These are phyloP conservation scores for Thalassiosira mediterranea DNA, from an alignment of 352 stramenopile genomes.

Conservation along the genomic window DNA sequence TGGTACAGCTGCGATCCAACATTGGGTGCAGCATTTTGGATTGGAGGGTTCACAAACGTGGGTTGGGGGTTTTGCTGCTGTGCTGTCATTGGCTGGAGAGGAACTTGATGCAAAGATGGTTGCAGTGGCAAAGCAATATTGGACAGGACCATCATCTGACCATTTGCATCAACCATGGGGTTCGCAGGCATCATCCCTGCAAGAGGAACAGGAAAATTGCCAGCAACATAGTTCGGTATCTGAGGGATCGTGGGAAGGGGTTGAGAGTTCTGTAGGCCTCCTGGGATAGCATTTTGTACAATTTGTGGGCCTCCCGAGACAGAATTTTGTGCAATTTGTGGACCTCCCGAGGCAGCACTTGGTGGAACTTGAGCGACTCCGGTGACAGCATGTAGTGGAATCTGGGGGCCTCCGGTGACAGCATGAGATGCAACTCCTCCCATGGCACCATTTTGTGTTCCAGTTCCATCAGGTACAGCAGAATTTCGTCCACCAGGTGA, in stretches of 20 bases:
- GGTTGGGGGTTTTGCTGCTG: neutral
- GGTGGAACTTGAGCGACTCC: no score
- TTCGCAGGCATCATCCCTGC: constrained; percentile 5
- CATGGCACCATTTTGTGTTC: no score
- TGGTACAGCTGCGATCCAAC: neutral
- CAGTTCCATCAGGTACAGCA: no score
- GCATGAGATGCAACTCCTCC: no score
- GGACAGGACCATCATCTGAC: constrained; percentile 27
- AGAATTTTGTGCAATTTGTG: neutral
- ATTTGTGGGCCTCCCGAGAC: neutral
- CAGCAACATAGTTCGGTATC: constrained; percentile 7
- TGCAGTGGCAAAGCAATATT: constrained; percentile 22
- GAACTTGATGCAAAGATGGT: constrained; percentile 2
- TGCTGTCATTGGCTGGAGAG: constrained; percentile 7
- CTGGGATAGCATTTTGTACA: constrained; percentile 9
- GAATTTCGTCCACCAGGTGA: neutral
- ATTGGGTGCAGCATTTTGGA: constrained; percentile 1
- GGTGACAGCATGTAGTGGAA: no score
- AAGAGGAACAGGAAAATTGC: constrained; percentile 13
- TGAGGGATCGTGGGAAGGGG: neutral
- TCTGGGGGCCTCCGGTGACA: no score
- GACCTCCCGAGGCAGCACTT: no score
- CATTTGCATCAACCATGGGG: constrained; percentile 37
- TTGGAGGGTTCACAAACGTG: neutral
- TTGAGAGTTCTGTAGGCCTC: neutral